Evolutionary conservation across 2,329 filamentous ascomycete genomes (phyloP), one percentile per base, ranked within the genome.

Genomic region (Penicillium concentricum): DNA sequence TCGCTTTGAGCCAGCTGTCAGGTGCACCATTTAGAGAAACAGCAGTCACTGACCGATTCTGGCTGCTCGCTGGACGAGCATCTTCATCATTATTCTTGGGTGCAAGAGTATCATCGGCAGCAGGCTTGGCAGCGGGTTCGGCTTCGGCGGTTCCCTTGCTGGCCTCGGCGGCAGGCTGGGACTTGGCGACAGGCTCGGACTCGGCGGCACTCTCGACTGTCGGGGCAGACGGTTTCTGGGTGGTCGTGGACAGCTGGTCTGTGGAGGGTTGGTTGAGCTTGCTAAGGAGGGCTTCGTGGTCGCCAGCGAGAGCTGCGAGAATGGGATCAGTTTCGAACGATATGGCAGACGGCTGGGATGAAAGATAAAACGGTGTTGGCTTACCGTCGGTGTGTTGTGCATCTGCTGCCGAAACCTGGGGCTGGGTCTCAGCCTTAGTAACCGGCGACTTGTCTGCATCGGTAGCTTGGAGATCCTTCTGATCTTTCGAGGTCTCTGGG

Each of bases 141-240:
- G 37, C n/a, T 26, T 59, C 57, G 51, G 37, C n/a, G 39, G 50
- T 22, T 42, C 54, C 52, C 37, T 58, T 52, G 50, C 46, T 60
- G 26, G 64, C 51, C 42, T 65, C 61, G 32, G 43, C 13, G 38
- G 56, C 42, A 24, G 63, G 47, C 41, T 64, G 38, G 28, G 63
- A 49, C 24, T 64, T 58, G 39, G 42, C 5, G 30, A 46, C 35
- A 20, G 24, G 47, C 41, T 64, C 38, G 28, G 63, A 49, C 24
- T 64, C 61, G 39, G 42, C 5, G 30, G 43, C 35, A 20, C 52
- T 43, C 35, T 61, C 50, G 15, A 41, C 59, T 18, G 60, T 54
- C 13, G 60, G 56, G 37, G 59, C 57, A 89, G 52, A 91, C 93
- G 82, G 94, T 95, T 96, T 85, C 95, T 96, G 87, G 94, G 95